Conservation (phyloP, 208 protist species). For the Wallacemonas sp. region DNA sequence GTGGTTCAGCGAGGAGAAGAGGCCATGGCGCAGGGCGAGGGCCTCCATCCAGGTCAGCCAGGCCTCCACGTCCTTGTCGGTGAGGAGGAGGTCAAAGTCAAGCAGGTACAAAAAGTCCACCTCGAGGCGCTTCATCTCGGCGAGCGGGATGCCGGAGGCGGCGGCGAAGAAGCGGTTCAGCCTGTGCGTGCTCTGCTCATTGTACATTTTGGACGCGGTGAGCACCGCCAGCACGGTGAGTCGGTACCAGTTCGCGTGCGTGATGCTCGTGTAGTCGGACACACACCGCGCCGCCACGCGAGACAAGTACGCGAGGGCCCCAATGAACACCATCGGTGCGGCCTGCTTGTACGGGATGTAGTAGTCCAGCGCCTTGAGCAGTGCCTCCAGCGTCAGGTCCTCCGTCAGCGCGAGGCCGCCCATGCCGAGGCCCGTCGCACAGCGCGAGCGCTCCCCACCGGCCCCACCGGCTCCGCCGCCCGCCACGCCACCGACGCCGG, state of each 20-base stretch:
- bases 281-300: slow-evolving; percentile 52
- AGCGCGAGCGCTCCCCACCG: no score
- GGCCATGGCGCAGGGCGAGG: slow-evolving; percentile 45
- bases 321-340: slow-evolving; percentile 80
- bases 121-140: slow-evolving; percentile 69
- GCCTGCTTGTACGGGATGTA: slow-evolving; percentile 34
- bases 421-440: no score
- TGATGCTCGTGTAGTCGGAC: slow-evolving; percentile 58
- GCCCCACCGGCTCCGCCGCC: slow-evolving; percentile 21
- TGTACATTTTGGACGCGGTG: slow-evolving; percentile 88
- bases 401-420: not conserved
- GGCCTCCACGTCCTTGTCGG: slow-evolving; percentile 70
- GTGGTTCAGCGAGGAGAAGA: slow-evolving; percentile 54
- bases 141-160: slow-evolving; percentile 58
- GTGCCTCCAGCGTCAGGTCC: slow-evolving; percentile 25
- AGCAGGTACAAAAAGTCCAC: slow-evolving; percentile 85
- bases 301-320: slow-evolving; percentile 76
- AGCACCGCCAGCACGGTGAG: slow-evolving; percentile 70
- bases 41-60: slow-evolving; percentile 83
- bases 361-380: slow-evolving; percentile 39
- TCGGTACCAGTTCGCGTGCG: slow-evolving; percentile 77
- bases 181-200: slow-evolving; percentile 49
- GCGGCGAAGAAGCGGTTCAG: slow-evolving; percentile 65
- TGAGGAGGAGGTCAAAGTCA: slow-evolving; percentile 80
- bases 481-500: slow-evolving; percentile 25